These are phyloP conservation scores for Phialophora expanda DNA, from an alignment of 2,329 filamentous ascomycete genomes.

Conservation along the genomic window DNA sequence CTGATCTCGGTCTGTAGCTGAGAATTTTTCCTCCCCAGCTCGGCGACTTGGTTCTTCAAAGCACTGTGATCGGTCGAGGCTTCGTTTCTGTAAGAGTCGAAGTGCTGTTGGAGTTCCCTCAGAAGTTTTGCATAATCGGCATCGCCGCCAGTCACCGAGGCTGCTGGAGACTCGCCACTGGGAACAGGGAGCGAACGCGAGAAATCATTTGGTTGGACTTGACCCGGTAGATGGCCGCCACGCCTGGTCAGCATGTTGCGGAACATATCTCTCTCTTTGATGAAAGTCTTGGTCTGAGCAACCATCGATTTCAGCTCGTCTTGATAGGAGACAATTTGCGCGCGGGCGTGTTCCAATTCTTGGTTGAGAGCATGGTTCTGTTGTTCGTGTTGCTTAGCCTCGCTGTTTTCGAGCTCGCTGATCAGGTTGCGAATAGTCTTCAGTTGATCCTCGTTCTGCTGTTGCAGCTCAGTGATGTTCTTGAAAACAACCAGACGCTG, in stretches of 20 bases:
- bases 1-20: slow-evolving; percentile 81
- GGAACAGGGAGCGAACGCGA: slow-evolving; percentile 70
- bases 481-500: slow-evolving; percentile 89
- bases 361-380: slow-evolving; percentile 64
- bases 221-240: slow-evolving; percentile 62
- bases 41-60: slow-evolving; percentile 82
- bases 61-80: slow-evolving; percentile 79
- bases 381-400: slow-evolving; percentile 68
- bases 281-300: slow-evolving; percentile 86
- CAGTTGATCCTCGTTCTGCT: slow-evolving; percentile 84
- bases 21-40: slow-evolving; percentile 79
- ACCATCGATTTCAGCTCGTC: slow-evolving; percentile 85
- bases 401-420: slow-evolving; percentile 87
- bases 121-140: slow-evolving; percentile 77
- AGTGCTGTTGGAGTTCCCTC: slow-evolving; percentile 85
- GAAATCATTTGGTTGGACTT: slow-evolving; percentile 70
- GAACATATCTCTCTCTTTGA: slow-evolving; percentile 97
- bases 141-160: slow-evolving; percentile 62
- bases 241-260: slow-evolving; percentile 86
- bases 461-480: slow-evolving; percentile 79
- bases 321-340: slow-evolving; percentile 76
- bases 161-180: slow-evolving; percentile 48
- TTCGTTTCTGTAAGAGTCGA: slow-evolving; percentile 87
- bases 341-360: slow-evolving; percentile 65
- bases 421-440: slow-evolving; percentile 83